These are phyloP conservation scores for Blastobotrys arbuscula DNA, from an alignment of 1,139 yeast genomes.

Conservation along the genomic window DNA sequence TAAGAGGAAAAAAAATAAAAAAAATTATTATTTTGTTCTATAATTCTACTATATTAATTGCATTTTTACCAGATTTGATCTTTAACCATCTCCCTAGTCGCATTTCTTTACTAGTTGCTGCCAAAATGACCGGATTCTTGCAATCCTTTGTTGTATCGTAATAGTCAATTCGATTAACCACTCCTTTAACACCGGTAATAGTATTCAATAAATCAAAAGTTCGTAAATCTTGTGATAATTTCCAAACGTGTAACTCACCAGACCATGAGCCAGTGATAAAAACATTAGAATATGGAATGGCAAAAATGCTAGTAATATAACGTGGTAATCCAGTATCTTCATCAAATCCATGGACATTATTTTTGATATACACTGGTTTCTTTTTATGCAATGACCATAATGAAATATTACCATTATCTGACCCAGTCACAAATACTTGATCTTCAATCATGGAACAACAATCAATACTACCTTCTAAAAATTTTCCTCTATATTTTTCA, in stretches of 20 bases:
- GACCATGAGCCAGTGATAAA: constrained; percentile 86
- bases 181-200: constrained; percentile 59
- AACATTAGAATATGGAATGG: constrained; percentile 84
- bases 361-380: constrained; percentile 67
- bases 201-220: constrained; percentile 40
- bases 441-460: constrained; percentile 90
- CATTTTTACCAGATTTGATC: constrained; percentile 27
- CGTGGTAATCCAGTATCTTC: constrained; percentile 61
- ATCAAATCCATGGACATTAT: constrained; percentile 74
- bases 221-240: constrained; percentile 58
- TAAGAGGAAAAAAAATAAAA: not conserved
- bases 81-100: constrained; percentile 76
- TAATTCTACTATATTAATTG: constrained; percentile 20
- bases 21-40: not conserved
- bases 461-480: constrained; percentile 85
- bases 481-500: constrained; percentile 29
- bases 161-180: constrained; percentile 61
- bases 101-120: constrained; percentile 76
- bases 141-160: constrained; percentile 47
- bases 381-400: constrained; percentile 89
- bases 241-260: constrained; percentile 75
- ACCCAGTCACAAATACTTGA: constrained; percentile 86
- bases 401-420: constrained; percentile 84
- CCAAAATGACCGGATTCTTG: constrained; percentile 49
- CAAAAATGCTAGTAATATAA: constrained; percentile 76